Evolutionary conservation across 1,284 basidiomycete genomes (phyloP).

Genomic region (Moesziomyces globuligerus): DNA sequence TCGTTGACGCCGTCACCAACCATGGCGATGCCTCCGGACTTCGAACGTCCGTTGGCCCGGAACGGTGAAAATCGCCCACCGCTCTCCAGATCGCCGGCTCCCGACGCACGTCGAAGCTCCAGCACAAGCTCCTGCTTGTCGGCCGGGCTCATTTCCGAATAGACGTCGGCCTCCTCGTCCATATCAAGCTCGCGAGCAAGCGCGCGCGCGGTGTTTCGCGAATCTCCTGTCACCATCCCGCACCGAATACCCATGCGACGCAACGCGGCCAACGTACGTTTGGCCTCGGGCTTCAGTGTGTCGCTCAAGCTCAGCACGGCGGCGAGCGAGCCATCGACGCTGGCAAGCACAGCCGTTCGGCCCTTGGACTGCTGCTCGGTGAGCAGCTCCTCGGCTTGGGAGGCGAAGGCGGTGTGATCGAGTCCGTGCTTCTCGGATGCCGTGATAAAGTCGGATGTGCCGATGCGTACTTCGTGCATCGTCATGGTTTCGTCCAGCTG

Average conservation of each 20-base stretch:
- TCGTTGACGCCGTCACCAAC: constrained; percentile 99
- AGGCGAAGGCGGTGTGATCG: constrained; percentile 16
- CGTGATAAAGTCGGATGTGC: constrained; percentile 49
- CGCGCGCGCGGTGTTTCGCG: constrained; percentile 54
- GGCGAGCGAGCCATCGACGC: constrained; percentile 53
- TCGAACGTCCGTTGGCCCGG: constrained; percentile 24
- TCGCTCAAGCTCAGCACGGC: constrained; percentile 59
- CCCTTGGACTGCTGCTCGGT: constrained; percentile 49
- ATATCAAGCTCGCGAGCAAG: constrained; percentile 59
- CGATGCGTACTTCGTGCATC: constrained; percentile 51
- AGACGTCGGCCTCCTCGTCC: constrained; percentile 49
- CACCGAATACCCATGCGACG: constrained; percentile 59
- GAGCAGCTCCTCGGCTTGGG: constrained; percentile 21
- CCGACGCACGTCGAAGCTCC: constrained; percentile 68
- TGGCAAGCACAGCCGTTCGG: constrained; percentile 59
- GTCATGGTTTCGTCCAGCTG: constrained; percentile 46
- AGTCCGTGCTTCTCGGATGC: constrained; percentile 12
- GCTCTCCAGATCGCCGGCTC: constrained; percentile 25
- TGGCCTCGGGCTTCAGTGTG: constrained; percentile 61
- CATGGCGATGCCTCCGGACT: constrained; percentile 69
- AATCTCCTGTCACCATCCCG: constrained; percentile 64
- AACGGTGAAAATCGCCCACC: constrained; percentile 22
- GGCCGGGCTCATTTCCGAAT: constrained; percentile 62
- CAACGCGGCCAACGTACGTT: constrained; percentile 48
- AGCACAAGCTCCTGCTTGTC: constrained; percentile 62